A percentile compares a stretch with the other conserved stretches of the same genome.
phyloP scores from a whole-genome alignment of 345 rosid genomes.

The Eutrema heterophyllum region DNA sequence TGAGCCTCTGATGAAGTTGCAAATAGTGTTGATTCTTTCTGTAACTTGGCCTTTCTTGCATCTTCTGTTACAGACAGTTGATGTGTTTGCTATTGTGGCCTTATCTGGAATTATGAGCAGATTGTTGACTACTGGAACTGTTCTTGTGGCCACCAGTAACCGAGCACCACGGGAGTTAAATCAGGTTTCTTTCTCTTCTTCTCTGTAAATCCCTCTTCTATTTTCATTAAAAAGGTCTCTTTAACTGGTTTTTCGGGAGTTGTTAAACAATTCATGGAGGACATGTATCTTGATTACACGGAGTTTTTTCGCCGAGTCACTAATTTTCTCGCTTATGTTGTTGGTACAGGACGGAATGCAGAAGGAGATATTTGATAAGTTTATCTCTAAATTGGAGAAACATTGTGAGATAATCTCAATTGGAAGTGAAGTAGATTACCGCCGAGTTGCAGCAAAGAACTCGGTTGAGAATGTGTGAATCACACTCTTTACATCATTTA shows the following conservation, averaged over 20 bases:
- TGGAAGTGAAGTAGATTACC: conserved; percentile 86
- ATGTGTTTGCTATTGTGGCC: conserved; percentile 97
- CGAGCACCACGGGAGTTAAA: conserved; percentile 84
- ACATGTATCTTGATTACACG: neutral
- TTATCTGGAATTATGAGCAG: conserved; percentile 98
- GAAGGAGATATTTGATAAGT: conserved; percentile 71
- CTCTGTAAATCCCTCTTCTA: neutral
- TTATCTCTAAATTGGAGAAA: conserved; percentile 58
- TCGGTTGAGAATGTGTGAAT: conserved; percentile 44
- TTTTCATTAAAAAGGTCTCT: neutral
- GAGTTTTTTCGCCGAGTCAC: neutral
- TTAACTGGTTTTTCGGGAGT: neutral
- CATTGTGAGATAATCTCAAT: conserved; percentile 73
- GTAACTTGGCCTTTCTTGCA: conserved; percentile 31
- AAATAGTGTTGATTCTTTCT: neutral
- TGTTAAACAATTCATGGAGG: neutral
- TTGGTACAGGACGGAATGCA: conserved; percentile 88
- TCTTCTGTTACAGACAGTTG: conserved; percentile 70
- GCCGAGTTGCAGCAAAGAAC: conserved; percentile 64
- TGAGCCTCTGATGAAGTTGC: neutral
- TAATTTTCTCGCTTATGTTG: conserved; percentile 2
- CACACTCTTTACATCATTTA: conserved; percentile 5
- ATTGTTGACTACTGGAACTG: conserved; percentile 78
- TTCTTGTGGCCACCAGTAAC: conserved; percentile 92
- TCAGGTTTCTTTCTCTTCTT: conserved; percentile 48